phyloP scores from a whole-genome alignment of 2,329 filamentous ascomycete genomes.

The Septoria petroselini region DNA sequence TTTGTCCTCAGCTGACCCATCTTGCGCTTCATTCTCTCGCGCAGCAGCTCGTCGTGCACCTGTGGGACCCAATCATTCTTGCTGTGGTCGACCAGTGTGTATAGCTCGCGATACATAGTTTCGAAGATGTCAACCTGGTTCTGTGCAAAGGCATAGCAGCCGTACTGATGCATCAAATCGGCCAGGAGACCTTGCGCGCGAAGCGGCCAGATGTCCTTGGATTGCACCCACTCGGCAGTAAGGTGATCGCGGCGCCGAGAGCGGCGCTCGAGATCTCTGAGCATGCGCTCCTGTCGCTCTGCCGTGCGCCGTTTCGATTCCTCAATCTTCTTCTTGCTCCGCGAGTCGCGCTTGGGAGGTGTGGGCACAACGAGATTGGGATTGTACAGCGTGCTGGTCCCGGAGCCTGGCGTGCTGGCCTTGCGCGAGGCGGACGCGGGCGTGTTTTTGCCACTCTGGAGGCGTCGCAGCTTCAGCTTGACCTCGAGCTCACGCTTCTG shows the following conservation, averaged over 20 bases:
- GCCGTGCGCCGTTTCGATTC: constrained; percentile 38
- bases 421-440: constrained; percentile 21
- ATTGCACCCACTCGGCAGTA: constrained; percentile 40
- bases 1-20: constrained; percentile 40
- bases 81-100: constrained; percentile 37
- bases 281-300: constrained; percentile 39
- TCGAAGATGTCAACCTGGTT: constrained; percentile 36
- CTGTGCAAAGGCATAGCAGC: constrained; percentile 36
- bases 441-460: constrained; percentile 33
- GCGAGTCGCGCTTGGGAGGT: constrained; percentile 36
- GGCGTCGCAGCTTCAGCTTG: constrained; percentile 37
- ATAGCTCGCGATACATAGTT: constrained; percentile 37
- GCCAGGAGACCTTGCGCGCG: constrained; percentile 37
- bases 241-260: constrained; percentile 39
- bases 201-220: constrained; percentile 40
- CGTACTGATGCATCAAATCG: constrained; percentile 40
- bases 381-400: constrained; percentile 28
- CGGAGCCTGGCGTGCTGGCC: constrained; percentile 20
- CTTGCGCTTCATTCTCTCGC: constrained; percentile 40
- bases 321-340: constrained; percentile 41
- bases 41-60: constrained; percentile 38
- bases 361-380: constrained; percentile 28
- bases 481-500: constrained; percentile 40
- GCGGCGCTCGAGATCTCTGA: constrained; percentile 38
- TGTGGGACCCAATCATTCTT: constrained; percentile 38